phyloP scores from a whole-genome alignment of 495 filamentous ascomycete species.

The Neurospora pannonica region DNA sequence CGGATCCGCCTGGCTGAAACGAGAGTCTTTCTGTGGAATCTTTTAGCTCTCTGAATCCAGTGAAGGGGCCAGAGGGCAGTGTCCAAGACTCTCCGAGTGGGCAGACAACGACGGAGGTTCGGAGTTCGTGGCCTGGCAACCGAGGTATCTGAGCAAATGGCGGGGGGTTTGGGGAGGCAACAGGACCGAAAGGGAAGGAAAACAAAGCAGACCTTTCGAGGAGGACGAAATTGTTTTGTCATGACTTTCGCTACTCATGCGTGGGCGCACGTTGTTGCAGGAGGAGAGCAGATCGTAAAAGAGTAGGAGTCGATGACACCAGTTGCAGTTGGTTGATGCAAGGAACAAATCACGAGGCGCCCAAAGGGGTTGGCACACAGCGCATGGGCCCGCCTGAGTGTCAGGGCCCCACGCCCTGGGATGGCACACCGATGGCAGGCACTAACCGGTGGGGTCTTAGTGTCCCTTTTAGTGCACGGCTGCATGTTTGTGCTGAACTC shows the following conservation, averaged over 20 bases:
- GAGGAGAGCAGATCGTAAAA: background rate
- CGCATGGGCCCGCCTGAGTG: background rate
- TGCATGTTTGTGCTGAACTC: conserved; percentile 15
- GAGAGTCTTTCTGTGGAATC: background rate
- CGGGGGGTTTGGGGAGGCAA: background rate
- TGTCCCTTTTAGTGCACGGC: conserved; percentile 9
- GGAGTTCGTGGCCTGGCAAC: background rate
- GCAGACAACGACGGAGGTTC: background rate
- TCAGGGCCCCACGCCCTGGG: conserved; percentile 20
- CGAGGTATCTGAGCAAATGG: background rate
- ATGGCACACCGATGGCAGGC: background rate
- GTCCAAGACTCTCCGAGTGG: background rate
- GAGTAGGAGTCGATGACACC: conserved; percentile 23
- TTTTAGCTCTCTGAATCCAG: background rate
- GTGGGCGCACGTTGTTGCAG: conserved; percentile 1
- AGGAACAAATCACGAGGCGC: conserved; percentile 26
- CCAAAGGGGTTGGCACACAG: conserved; percentile 2
- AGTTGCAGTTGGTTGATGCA: conserved; percentile 8
- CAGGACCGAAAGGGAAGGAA: background rate
- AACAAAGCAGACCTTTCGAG: background rate
- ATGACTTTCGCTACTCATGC: conserved; percentile 4
- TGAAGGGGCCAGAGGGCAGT: background rate
- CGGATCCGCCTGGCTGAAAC: background rate
- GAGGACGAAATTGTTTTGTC: conserved; percentile 25
- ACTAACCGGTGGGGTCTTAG: conserved; percentile 9